Base-by-base conservation (phyloP, 345 rosid genomes). In the Anacardium occidentale region DNA sequence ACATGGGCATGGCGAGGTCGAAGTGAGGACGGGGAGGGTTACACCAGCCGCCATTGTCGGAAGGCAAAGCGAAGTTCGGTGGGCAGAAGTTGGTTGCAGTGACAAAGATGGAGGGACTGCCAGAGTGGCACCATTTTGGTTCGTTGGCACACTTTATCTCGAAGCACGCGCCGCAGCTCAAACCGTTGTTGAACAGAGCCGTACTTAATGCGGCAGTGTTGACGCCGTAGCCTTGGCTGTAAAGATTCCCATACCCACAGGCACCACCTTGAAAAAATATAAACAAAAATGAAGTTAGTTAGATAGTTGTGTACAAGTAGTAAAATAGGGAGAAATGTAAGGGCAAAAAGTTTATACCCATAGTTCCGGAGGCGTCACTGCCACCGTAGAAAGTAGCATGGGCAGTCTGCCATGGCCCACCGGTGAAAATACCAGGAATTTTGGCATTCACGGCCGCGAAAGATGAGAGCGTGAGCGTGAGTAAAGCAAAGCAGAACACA, bases 1-100 rank as follows among this genome's bases (percentile, higher is more conserved):
- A 95, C 99, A 95, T 89, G 26, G 99, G 99, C 99, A 95, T 95
- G 53, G 98, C 96, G 18, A 95, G 93, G 60, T 95, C 99, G 69
- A 95, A 95, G 75, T 95, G 98, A n/a, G 94, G 78, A 53, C 96
- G 93, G 29, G 99, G 99, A 47, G 99, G 99, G 88, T 95, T 95
- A 63, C 99, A 92, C 99, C 99, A 95, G 21, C 99, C 99, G 64
- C 99, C 99, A 69, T 92, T 57, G 64, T 95, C 98, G 34, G 86
- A 88, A 0, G 97, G 74, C 50, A 66, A 91, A 7, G 99, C 98
- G 18, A 78, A 92, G 80, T 95, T 95, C 0, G 99, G 98, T 12
- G 98, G 99, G 81, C 99, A 92, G 72, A 92, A 95, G 83, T 95
- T 95, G 15, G 99, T 95, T 0, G 96, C 96, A 2, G 99, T 95